phyloP scores from a whole-genome alignment of 2,329 filamentous ascomycete genomes.

The Ceratocystis papillata region DNA sequence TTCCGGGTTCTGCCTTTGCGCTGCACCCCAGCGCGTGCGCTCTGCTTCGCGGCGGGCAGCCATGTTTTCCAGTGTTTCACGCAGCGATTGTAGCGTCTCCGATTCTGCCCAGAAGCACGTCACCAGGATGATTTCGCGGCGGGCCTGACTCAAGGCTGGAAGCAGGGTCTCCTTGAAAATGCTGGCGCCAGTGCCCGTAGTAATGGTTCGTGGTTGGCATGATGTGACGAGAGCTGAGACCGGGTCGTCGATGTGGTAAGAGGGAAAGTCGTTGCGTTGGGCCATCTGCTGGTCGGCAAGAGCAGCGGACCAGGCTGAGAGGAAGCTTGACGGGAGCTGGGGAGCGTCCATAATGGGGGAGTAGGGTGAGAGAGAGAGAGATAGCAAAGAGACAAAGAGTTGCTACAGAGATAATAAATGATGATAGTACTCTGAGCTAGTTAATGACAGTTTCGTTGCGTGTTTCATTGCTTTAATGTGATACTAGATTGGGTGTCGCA shows the following conservation, averaged over 20 bases:
- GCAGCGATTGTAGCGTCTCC: slow-evolving; percentile 47
- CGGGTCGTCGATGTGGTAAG: slow-evolving; percentile 37
- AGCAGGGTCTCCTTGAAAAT: slow-evolving; percentile 47
- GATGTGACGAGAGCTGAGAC: slow-evolving; percentile 38
- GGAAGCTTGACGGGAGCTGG: slow-evolving; percentile 16
- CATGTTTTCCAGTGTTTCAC: slow-evolving; percentile 47
- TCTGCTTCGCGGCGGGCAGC: slow-evolving; percentile 38
- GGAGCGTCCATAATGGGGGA: not conserved
- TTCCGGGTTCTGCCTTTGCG: not conserved
- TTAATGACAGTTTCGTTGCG: too few species aligned
- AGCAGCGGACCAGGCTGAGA: slow-evolving; percentile 17
- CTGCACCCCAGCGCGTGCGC: slow-evolving; percentile 21
- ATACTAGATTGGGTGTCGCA: not conserved
- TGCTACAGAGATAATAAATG: too few species aligned
- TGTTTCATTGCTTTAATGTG: not conserved
- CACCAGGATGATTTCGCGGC: slow-evolving; percentile 59
- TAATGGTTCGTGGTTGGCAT: slow-evolving; percentile 40
- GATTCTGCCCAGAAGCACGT: slow-evolving; percentile 76
- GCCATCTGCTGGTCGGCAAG: slow-evolving; percentile 29
- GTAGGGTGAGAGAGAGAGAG: not conserved
- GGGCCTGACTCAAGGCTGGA: slow-evolving; percentile 50
- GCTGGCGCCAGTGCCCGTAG: slow-evolving; percentile 47
- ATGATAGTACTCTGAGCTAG: too few species aligned
- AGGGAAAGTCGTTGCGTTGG: slow-evolving; percentile 38
- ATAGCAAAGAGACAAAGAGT: not conserved